These are phyloP conservation scores for Plicaturopsis crispa DNA, from an alignment of 768 basidiomycete genomes.

Conservation along the genomic window DNA sequence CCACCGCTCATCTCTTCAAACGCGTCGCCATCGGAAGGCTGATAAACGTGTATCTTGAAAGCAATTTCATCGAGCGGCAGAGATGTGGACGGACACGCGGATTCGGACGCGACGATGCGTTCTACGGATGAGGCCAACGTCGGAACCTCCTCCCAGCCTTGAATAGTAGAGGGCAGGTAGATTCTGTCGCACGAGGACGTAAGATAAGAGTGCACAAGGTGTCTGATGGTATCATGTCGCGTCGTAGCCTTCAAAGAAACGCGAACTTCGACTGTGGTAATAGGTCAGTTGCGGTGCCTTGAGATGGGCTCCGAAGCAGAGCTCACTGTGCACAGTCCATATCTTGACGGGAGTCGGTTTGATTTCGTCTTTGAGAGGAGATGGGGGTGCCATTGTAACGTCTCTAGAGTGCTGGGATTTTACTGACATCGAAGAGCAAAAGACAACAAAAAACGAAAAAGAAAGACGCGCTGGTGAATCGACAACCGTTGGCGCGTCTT, in stretches of 20 bases:
- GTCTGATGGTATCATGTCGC: slow-evolving; percentile 70
- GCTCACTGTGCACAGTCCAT: slow-evolving; percentile 66
- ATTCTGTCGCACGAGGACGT: slow-evolving; percentile 55
- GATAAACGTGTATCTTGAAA: slow-evolving; percentile 85
- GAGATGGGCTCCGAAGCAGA: neutral
- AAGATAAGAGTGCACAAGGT: slow-evolving; percentile 50
- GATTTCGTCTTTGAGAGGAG: slow-evolving; percentile 1
- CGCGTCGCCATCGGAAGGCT: slow-evolving; percentile 59
- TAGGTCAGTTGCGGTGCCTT: neutral
- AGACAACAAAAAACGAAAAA: too few species aligned
- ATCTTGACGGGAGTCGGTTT: slow-evolving; percentile 2
- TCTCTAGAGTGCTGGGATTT: too few species aligned
- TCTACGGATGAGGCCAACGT: slow-evolving; percentile 72
- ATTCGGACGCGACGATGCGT: slow-evolving; percentile 65
- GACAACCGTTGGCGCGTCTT: too few species aligned
- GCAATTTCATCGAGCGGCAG: slow-evolving; percentile 48
- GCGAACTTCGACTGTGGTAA: slow-evolving; percentile 70
- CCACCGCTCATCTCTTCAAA: slow-evolving; percentile 65
- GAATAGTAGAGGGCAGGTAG: slow-evolving; percentile 59
- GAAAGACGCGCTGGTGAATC: too few species aligned
- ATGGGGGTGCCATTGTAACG: slow-evolving; percentile 16
- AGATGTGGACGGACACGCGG: slow-evolving; percentile 48
- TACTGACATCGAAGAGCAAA: too few species aligned
- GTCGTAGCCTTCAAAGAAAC: slow-evolving; percentile 59
- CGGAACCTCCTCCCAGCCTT: slow-evolving; percentile 74